Percentiles rank a stretch among this genome's conserved stretches.
These are phyloP conservation scores for Xylaria sp. DNA, from an alignment of 2,329 filamentous ascomycete species.

Conservation along the genomic window DNA sequence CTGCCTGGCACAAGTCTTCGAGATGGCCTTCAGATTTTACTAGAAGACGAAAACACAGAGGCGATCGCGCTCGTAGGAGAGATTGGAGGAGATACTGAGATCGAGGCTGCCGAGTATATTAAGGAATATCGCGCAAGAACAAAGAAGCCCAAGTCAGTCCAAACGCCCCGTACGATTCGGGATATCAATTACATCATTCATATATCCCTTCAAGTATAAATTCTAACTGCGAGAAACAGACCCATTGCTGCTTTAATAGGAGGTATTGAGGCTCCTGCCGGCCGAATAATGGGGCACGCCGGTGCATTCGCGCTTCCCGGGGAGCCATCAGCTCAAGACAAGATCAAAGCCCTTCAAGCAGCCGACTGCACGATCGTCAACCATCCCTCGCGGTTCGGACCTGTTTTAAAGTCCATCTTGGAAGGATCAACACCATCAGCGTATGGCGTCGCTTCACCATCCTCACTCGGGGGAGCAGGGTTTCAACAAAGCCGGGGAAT, in stretches of 20 bases:
- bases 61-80: slow-evolving; percentile 77
- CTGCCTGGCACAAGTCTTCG: slow-evolving; percentile 76
- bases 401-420: slow-evolving; percentile 68
- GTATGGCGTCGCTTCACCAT: slow-evolving; percentile 14
- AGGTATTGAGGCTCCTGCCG: slow-evolving; percentile 66
- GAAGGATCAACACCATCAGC: slow-evolving; percentile 38
- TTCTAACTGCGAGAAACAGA: slow-evolving; percentile 45
- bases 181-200: no score
- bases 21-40: slow-evolving; percentile 71
- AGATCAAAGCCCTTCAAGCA: slow-evolving; percentile 68
- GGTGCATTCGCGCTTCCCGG: slow-evolving; percentile 73
- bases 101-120: slow-evolving; percentile 77
- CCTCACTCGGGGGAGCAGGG: slow-evolving; percentile 22
- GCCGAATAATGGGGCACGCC: slow-evolving; percentile 78
- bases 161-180: no score
- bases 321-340: slow-evolving; percentile 68
- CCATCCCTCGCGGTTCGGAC: slow-evolving; percentile 77
- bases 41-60: slow-evolving; percentile 69
- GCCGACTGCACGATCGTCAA: slow-evolving; percentile 74
- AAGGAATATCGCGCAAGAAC: slow-evolving; percentile 64
- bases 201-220: not conserved
- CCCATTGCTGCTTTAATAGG: slow-evolving; percentile 76
- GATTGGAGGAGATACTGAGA: slow-evolving; percentile 71
- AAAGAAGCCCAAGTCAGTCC: slow-evolving; percentile 66
- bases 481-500: slow-evolving; percentile 58